Evolutionary conservation across 2,329 filamentous ascomycete species (phyloP).

Genomic region (Fusarium oxysporum): DNA sequence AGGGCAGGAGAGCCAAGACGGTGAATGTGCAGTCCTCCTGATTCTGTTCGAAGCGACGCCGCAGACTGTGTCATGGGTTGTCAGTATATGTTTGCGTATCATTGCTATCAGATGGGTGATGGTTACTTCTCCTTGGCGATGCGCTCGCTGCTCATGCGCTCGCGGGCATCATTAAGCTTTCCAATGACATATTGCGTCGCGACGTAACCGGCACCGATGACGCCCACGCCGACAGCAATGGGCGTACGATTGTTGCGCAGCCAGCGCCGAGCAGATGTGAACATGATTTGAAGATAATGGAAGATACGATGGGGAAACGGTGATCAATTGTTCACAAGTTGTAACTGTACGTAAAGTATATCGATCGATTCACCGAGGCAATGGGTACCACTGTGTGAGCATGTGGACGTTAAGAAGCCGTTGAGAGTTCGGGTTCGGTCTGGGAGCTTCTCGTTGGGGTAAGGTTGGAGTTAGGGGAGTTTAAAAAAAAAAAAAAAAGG

Average conservation of each 20-base stretch:
- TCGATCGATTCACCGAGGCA: slow-evolving; percentile 3
- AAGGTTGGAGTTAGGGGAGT: slow-evolving; percentile 11
- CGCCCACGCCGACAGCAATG: slow-evolving; percentile 86
- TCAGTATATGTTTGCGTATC: slow-evolving; percentile 3
- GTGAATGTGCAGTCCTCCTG: slow-evolving; percentile 99
- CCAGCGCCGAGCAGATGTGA: slow-evolving; percentile 85
- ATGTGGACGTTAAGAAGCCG: slow-evolving; percentile 21
- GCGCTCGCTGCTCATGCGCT: slow-evolving; percentile 95
- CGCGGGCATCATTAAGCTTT: slow-evolving; percentile 92
- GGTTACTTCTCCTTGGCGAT: slow-evolving; percentile 96
- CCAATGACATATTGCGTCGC: slow-evolving; percentile 91
- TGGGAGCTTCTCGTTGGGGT: slow-evolving; percentile 18
- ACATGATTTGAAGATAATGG: slow-evolving; percentile 57
- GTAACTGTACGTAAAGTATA: slow-evolving; percentile 4
- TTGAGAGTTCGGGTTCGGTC: slow-evolving; percentile 1
- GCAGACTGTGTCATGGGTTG: slow-evolving; percentile 69
- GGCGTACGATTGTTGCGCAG: slow-evolving; percentile 90
- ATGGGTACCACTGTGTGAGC: slow-evolving; percentile 2
- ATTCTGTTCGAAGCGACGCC: slow-evolving; percentile 97
- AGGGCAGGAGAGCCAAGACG: slow-evolving; percentile 93
- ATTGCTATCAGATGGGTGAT: neutral
- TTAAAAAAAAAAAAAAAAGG: neutral
- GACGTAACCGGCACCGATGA: slow-evolving; percentile 90
- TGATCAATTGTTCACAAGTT: slow-evolving; percentile 35
- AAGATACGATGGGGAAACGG: neutral